Evolutionary conservation across 2,329 filamentous ascomycete genomes (phyloP), one percentile per base, ranked within the genome.

Genomic region (Aureobasidium namibiae): DNA sequence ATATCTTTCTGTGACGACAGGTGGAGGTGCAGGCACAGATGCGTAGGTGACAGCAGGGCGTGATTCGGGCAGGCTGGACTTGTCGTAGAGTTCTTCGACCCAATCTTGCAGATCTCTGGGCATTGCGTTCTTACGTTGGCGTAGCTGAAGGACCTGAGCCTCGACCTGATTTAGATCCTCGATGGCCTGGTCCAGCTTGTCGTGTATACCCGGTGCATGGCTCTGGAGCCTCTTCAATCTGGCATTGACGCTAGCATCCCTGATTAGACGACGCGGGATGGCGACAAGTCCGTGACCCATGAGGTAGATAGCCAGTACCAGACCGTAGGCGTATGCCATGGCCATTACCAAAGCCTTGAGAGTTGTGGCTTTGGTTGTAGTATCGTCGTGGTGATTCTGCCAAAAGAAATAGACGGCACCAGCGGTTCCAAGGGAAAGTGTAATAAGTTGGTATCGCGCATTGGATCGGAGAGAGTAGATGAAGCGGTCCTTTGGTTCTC

Each of bases 261-360:
- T 84, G 67, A 94, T 87, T 16, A 99, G 77, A 38, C 83, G 83
- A 64, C 92, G 82, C 0, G 94, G 94, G 60, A 99, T 88, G 1
- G 92, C 88, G 33, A 99, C 94, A 26, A 99, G 79, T 8, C 94
- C 94, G 72, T 99, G 94, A 7, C 94, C 94, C 92, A 99, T 97
- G 41, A 99, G 80, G 69, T 96, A 97, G 63, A 99, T 96, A 46
- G 92, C 94, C 56, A 97, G 80, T 4, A 92, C 80, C 66, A 99
- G 76, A 67, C 92, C 91, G 88, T 92, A 97, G 61, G 90, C 90
- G 73, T 99, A 99, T 38, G 92, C 89, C 61, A 97, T 78, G 14
- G 94, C 92, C 89, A 99, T 96, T 63, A 95, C 81, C 41, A 95
- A 78, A 36, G 83, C 86, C 75, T 95, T 96, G 65, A 97, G 80